These are phyloP conservation scores for Hericium coralloides DNA, from an alignment of 768 basidiomycete genomes.

Conservation along the genomic window DNA sequence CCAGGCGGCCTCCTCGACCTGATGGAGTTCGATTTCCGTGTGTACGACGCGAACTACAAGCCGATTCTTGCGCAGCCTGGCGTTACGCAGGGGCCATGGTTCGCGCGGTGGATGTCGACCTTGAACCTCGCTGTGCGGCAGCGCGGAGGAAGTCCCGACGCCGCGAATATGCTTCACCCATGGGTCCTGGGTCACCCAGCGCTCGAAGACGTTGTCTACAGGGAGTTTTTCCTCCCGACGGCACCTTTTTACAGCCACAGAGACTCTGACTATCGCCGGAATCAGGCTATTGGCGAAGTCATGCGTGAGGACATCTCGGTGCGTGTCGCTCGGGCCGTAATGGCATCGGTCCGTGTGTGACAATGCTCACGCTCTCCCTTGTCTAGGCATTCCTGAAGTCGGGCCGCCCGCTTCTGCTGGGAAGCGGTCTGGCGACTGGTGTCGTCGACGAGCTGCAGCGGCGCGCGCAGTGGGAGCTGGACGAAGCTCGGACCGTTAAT, in stretches of 20 bases:
- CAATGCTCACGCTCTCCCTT: slow-evolving; percentile 1
- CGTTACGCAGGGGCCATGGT: slow-evolving; percentile 43
- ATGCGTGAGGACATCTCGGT: slow-evolving; percentile 59
- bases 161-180: slow-evolving; percentile 42
- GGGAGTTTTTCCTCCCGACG: slow-evolving; percentile 56
- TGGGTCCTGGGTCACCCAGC: slow-evolving; percentile 47
- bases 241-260: slow-evolving; percentile 36
- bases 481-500: slow-evolving; percentile 33
- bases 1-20: slow-evolving; percentile 62
- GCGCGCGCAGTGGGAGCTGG: slow-evolving; percentile 44
- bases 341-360: not conserved
- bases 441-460: slow-evolving; percentile 45
- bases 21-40: slow-evolving; percentile 59
- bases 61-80: slow-evolving; percentile 35
- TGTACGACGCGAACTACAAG: slow-evolving; percentile 44
- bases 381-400: slow-evolving; percentile 54
- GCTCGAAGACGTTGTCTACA: slow-evolving; percentile 50
- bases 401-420: slow-evolving; percentile 59
- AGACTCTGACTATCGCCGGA: slow-evolving; percentile 20
- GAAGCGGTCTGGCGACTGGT: slow-evolving; percentile 43
- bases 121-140: slow-evolving; percentile 41
- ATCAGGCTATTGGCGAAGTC: slow-evolving; percentile 12
- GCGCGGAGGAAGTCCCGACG: slow-evolving; percentile 56
- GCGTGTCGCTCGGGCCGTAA: slow-evolving; percentile 6
- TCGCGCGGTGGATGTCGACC: slow-evolving; percentile 53